A percentile compares a stretch with the other conserved stretches of the same genome.
Evolutionary conservation across 345 rosid genomes (phyloP).

Genomic region (Rhizophora apiculata): DNA sequence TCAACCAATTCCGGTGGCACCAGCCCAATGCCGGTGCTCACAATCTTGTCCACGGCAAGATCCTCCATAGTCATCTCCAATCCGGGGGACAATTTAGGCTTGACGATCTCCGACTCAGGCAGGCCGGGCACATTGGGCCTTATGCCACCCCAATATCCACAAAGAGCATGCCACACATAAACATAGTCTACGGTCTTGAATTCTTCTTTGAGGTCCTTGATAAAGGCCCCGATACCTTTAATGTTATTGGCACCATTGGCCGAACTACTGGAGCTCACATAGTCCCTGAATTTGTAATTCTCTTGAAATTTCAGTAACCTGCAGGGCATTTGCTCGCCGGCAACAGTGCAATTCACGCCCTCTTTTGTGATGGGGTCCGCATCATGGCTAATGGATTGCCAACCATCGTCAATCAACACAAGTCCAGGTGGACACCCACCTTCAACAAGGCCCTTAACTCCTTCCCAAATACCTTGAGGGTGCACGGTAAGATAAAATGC

Average conservation of each 20-base stretch:
- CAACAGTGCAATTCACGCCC: slow-evolving; percentile 65
- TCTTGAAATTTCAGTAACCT: slow-evolving; percentile 74
- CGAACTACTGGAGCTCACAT: slow-evolving; percentile 39
- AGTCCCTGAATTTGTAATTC: slow-evolving; percentile 79
- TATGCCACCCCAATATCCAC: slow-evolving; percentile 97
- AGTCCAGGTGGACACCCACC: slow-evolving; percentile 96
- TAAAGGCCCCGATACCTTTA: slow-evolving; percentile 78
- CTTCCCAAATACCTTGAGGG: slow-evolving; percentile 77
- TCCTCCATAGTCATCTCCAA: slow-evolving; percentile 75
- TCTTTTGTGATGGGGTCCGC: slow-evolving; percentile 65
- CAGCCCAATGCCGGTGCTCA: slow-evolving; percentile 62
- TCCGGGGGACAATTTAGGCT: slow-evolving; percentile 70
- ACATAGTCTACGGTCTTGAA: slow-evolving; percentile 71
- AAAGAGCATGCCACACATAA: slow-evolving; percentile 93
- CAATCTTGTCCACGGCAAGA: slow-evolving; percentile 90
- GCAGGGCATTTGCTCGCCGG: slow-evolving; percentile 99
- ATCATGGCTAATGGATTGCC: slow-evolving; percentile 90
- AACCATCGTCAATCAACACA: slow-evolving; percentile 92
- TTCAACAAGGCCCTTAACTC: slow-evolving; percentile 64
- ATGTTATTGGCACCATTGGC: slow-evolving; percentile 1
- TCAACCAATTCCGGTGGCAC: slow-evolving; percentile 64
- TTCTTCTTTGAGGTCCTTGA: slow-evolving; percentile 73
- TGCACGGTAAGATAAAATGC: slow-evolving; percentile 87
- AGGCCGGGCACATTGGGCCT: slow-evolving; percentile 68
- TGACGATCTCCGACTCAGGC: slow-evolving; percentile 41